Conservation (phyloP, 2,329 filamentous ascomycete species). For the Blastomyces silverae region DNA sequence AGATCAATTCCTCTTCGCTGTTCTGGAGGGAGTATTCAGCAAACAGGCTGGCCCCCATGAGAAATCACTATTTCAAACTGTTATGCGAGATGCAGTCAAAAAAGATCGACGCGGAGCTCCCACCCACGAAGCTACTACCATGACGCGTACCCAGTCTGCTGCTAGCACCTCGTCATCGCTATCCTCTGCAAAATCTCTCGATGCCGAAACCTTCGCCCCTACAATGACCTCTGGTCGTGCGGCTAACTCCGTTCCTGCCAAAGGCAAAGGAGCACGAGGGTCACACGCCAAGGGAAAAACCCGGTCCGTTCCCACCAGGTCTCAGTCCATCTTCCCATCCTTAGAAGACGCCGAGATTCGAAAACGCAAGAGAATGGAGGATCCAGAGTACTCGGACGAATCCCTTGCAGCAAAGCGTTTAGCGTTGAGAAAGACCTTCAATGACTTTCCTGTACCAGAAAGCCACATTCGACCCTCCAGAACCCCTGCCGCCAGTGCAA, state of each 20-base stretch:
- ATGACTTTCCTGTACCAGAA: constrained; percentile 1
- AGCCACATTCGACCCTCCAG: constrained; percentile 7
- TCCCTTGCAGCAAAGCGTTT: constrained; percentile 26
- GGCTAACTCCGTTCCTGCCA: constrained; percentile 20
- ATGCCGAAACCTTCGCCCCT: constrained; percentile 31
- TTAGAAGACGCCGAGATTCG: constrained; percentile 26
- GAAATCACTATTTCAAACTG: constrained; percentile 28
- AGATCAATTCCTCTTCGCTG: constrained; percentile 31
- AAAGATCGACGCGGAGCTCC: constrained; percentile 20
- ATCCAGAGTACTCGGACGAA: constrained; percentile 28
- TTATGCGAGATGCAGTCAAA: constrained; percentile 29
- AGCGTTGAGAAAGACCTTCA: constrained; percentile 15
- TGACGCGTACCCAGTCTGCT: constrained; percentile 24
- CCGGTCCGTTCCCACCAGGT: constrained; percentile 8
- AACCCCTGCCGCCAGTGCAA: background rate
- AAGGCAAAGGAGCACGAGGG: constrained; percentile 27
- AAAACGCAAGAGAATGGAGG: constrained; percentile 28
- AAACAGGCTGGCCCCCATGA: constrained; percentile 27
- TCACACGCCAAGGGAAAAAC: constrained; percentile 21
- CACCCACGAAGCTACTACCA: constrained; percentile 17
- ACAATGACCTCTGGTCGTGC: constrained; percentile 21
- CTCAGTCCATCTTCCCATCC: constrained; percentile 20
- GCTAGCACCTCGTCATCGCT: constrained; percentile 32
- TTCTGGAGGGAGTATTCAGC: constrained; percentile 29
- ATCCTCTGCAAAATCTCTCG: constrained; percentile 37